Evolutionary conservation across 2,329 filamentous ascomycete species (phyloP).

Genomic region (Furcasterigmium furcatum): DNA sequence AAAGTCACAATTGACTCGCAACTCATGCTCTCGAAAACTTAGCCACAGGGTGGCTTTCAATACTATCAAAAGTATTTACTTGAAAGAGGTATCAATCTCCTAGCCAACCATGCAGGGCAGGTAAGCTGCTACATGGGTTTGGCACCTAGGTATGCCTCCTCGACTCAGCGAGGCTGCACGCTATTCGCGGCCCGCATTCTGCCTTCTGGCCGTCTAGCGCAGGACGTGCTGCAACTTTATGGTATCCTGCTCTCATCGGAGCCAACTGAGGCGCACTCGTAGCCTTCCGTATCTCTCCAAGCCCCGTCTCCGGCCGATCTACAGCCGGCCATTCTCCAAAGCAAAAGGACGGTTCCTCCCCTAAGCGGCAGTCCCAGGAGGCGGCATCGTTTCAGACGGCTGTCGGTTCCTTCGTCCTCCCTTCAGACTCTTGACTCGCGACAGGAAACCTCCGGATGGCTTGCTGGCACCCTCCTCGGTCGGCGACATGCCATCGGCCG

Average conservation of each 20-base stretch:
- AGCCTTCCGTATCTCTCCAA: not conserved
- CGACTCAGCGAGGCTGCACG: too few relatives aligned
- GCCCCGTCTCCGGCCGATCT: not conserved
- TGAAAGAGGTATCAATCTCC: too few relatives aligned
- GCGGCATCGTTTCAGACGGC: conserved; percentile 13
- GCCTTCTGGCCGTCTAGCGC: too few relatives aligned
- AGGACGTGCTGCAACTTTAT: too few relatives aligned
- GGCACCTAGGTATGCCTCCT: too few relatives aligned
- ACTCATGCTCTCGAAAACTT: too few relatives aligned
- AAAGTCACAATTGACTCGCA: too few relatives aligned
- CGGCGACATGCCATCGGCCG: conserved; percentile 48
- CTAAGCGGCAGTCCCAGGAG: conserved; percentile 39
- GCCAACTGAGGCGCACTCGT: not conserved
- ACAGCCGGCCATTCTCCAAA: not conserved
- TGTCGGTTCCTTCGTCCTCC: conserved; percentile 48
- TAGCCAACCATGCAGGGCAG: too few relatives aligned
- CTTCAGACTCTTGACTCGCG: conserved; percentile 79
- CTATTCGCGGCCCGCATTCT: too few relatives aligned
- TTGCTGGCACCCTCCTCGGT: conserved; percentile 39
- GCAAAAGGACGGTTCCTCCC: conserved; percentile 8
- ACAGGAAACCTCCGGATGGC: conserved; percentile 61
- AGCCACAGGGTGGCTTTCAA: too few relatives aligned
- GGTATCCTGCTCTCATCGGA: not conserved
- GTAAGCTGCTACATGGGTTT: too few relatives aligned
- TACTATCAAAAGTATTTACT: too few relatives aligned